These are phyloP conservation scores for Stephania yunnanensis DNA, from an alignment of 164 flowering plant species.

Conservation along the genomic window DNA sequence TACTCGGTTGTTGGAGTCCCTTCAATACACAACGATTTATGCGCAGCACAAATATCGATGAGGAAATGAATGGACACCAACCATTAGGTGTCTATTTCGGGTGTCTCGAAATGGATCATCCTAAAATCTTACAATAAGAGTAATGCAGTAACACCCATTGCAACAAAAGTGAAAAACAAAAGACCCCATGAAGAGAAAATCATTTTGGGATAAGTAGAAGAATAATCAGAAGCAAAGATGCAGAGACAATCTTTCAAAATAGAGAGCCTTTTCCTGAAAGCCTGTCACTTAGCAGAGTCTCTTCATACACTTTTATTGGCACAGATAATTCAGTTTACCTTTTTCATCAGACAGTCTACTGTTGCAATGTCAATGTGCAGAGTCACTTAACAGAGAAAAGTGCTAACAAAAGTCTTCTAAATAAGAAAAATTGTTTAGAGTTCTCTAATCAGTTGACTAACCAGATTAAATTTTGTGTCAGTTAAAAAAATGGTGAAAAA, in stretches of 20 bases:
- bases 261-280: conserved; percentile 1
- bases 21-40: no score
- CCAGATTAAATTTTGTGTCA: neutral
- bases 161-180: no score
- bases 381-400: neutral
- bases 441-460: neutral
- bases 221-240: neutral
- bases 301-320: neutral
- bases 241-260: neutral
- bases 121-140: no score
- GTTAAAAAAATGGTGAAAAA: neutral
- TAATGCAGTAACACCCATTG: no score
- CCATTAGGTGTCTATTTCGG: no score
- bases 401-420: neutral
- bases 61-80: no score
- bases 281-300: neutral
- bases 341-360: neutral
- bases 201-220: conserved; percentile 1
- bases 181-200: neutral
- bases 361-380: neutral
- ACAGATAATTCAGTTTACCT: neutral
- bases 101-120: no score
- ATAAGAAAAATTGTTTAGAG: no score
- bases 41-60: no score
- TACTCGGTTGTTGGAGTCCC: no score